Percentiles rank a stretch among this genome's conserved stretches.
Conservation (phyloP, 2,329 filamentous ascomycete genomes). For the Ophiostoma triangulosporum region DNA sequence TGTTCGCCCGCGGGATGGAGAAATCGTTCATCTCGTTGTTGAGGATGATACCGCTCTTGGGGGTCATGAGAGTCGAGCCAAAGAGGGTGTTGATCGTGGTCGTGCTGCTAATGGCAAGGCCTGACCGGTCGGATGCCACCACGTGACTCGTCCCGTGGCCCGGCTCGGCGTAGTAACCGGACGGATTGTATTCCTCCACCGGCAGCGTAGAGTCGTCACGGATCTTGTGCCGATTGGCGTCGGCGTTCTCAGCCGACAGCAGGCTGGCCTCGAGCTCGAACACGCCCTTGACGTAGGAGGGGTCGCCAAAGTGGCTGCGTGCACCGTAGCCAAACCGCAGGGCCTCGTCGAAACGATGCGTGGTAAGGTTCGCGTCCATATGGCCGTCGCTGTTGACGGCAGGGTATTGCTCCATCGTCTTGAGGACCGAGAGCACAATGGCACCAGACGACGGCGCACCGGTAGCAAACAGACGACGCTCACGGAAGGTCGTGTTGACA, state of each 20-base stretch:
- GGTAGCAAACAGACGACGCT: slow-evolving; percentile 54
- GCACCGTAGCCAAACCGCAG: slow-evolving; percentile 80
- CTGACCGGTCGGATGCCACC: slow-evolving; percentile 55
- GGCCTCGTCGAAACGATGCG: slow-evolving; percentile 75
- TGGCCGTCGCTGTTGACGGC: slow-evolving; percentile 28
- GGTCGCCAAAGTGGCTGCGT: slow-evolving; percentile 71
- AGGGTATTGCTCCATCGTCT: slow-evolving; percentile 73
- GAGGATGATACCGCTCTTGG: slow-evolving; percentile 70
- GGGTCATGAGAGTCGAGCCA: slow-evolving; percentile 65
- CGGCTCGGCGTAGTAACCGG: slow-evolving; percentile 9
- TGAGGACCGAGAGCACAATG: slow-evolving; percentile 63
- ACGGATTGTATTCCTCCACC: slow-evolving; percentile 59
- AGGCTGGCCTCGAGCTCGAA: slow-evolving; percentile 52
- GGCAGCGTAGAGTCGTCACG: slow-evolving; percentile 58
- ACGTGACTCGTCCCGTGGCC: slow-evolving; percentile 59
- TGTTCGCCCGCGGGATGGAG: slow-evolving; percentile 62
- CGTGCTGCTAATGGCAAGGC: slow-evolving; percentile 67
- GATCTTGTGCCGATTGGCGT: slow-evolving; percentile 51
- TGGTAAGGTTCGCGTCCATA: slow-evolving; percentile 45
- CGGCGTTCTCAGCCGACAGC: slow-evolving; percentile 46
- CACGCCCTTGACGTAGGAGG: slow-evolving; percentile 54
- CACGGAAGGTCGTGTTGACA: slow-evolving; percentile 51
- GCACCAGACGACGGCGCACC: slow-evolving; percentile 67
- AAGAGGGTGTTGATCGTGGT: slow-evolving; percentile 84
- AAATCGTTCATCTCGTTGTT: slow-evolving; percentile 69